phyloP scores from a whole-genome alignment of 108 stramenopile species.

The Craspedostauros australis region DNA sequence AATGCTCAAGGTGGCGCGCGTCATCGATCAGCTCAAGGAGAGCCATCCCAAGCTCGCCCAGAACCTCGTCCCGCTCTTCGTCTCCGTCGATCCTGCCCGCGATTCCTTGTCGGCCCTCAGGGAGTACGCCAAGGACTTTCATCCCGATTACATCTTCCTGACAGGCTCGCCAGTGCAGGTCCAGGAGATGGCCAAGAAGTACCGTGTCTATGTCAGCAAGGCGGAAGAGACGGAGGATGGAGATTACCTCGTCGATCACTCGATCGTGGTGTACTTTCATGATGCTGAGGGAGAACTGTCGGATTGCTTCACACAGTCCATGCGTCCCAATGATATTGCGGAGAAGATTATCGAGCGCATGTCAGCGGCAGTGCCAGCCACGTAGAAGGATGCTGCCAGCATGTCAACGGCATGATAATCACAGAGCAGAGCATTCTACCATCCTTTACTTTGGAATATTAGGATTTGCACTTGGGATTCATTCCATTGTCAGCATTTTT shows the following conservation, averaged over 20 bases:
- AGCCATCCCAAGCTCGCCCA: slow-evolving; percentile 56
- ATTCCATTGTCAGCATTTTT: too few species aligned
- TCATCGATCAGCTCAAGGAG: slow-evolving; percentile 86
- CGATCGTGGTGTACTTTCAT: slow-evolving; percentile 97
- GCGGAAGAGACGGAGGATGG: slow-evolving; percentile 95
- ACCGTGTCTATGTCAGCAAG: slow-evolving; percentile 94
- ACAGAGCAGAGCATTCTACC: too few species aligned
- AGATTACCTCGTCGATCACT: slow-evolving; percentile 99
- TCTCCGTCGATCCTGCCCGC: slow-evolving; percentile 95
- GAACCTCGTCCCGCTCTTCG: slow-evolving; percentile 89
- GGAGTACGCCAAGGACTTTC: slow-evolving; percentile 94
- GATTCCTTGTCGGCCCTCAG: slow-evolving; percentile 91
- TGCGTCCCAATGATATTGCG: slow-evolving; percentile 83
- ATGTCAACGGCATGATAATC: too few species aligned
- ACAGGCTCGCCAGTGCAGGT: slow-evolving; percentile 95
- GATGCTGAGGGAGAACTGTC: slow-evolving; percentile 94
- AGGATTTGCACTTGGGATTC: too few species aligned
- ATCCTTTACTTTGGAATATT: too few species aligned
- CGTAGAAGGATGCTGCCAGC: too few species aligned
- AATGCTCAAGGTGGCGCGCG: slow-evolving; percentile 95
- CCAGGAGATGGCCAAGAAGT: slow-evolving; percentile 92
- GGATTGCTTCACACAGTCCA: slow-evolving; percentile 98
- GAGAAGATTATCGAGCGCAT: slow-evolving; percentile 86
- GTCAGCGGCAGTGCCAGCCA: slow-evolving; percentile 22
- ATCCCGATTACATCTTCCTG: slow-evolving; percentile 83